Evolutionary conservation across 179 eudicot genomes (phyloP).

Genomic region (Beta macrorhiza): DNA sequence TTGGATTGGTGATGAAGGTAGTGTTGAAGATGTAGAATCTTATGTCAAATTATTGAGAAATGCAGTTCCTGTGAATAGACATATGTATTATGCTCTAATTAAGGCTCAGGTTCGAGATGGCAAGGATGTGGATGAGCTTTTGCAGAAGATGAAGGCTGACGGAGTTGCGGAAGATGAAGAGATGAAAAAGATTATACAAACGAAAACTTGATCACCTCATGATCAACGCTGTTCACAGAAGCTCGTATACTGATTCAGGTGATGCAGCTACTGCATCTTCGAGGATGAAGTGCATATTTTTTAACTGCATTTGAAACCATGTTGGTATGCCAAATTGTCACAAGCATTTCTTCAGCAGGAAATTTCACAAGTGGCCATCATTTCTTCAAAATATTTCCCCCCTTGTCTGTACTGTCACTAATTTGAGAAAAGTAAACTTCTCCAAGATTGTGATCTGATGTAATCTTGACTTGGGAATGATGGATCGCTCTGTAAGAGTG

Average conservation of each 20-base stretch:
- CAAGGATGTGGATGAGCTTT: slow-evolving; percentile 45
- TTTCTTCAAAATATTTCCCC: not conserved
- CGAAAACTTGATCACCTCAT: slow-evolving; percentile 1
- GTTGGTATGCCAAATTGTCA: not conserved
- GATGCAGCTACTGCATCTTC: not conserved
- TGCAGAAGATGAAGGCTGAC: slow-evolving; percentile 60
- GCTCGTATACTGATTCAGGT: not conserved
- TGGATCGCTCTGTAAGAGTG: not conserved
- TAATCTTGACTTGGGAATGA: not conserved
- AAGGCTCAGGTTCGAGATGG: slow-evolving; percentile 48
- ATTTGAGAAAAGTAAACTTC: not conserved
- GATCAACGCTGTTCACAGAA: not conserved
- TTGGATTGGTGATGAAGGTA: slow-evolving; percentile 57
- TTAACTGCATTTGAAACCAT: not conserved
- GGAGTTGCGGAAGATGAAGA: slow-evolving; percentile 44
- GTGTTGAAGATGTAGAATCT: slow-evolving; percentile 46
- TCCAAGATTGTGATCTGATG: not conserved
- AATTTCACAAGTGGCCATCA: not conserved
- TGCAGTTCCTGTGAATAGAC: slow-evolving; percentile 39
- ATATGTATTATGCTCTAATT: slow-evolving; percentile 61
- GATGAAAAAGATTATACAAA: slow-evolving; percentile 39
- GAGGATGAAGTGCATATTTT: not conserved
- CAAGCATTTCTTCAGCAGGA: not conserved
- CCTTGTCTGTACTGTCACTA: not conserved
- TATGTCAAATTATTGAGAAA: slow-evolving; percentile 47